Base-by-base conservation (phyloP, 2,329 filamentous ascomycete species). In the Thielaviopsis populi region DNA sequence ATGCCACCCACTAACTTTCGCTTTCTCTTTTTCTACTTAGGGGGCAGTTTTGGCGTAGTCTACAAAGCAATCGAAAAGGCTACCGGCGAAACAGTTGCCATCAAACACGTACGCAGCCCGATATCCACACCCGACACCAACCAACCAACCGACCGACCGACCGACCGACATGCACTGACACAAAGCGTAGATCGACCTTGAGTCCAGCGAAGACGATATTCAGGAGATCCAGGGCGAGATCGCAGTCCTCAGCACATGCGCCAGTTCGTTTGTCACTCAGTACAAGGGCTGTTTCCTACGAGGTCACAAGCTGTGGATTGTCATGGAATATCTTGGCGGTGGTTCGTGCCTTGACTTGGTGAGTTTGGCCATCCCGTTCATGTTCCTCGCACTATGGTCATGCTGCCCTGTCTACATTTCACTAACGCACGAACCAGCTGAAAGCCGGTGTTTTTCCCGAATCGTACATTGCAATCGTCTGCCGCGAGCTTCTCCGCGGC, bases 221-320 rank as follows among this genome's bases (percentile, higher is more conserved):
- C 88, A 91, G 74, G 94, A 99, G 73, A 97, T 99, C 65, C 92
- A 99, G 71, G 91, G 95, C 72, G 94, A 99, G 73, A 97, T 99
- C 69, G 88, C 90, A 2, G 88, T 99, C 41, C 80, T 99, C 67
- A 94, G 91, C 75, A 96, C 94, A 62, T 99, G 94, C 77, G 88
- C 88, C 69, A 96, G 91, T 73, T 87, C 88, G 59, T 95, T 88
- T 74, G 91, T 99, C 69, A 97, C 94, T 17, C 89, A 95, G 73
- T 99, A 99, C 80, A 95, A 91, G 73, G 88, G 89, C 24, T 96
- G 91, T 72, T 99, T 97, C 74, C 82, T 97, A n/a, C 85, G 89
- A 69, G 94, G 94, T 30, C 88, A 91, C 73, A 99, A 97, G 76
- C 78, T 99, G 78, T 99, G 94, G 94, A 99, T 99, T 72, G 90